phyloP scores from a whole-genome alignment of 202 grass and related monocot genomes.

The Elaeis oleifera region DNA sequence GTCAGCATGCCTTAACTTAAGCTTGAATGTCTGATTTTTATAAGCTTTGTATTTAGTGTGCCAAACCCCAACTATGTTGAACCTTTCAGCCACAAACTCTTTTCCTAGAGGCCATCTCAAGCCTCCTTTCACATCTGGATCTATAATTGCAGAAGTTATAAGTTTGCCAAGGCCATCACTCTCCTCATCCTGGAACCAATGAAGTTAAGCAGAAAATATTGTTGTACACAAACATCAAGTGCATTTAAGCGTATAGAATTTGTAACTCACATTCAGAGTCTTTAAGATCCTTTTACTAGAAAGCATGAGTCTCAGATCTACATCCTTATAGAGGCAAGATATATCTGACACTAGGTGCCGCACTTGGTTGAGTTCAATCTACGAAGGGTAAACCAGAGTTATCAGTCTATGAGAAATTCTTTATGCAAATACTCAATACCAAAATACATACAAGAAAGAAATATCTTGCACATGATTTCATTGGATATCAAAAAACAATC shows the following conservation, averaged over 20 bases:
- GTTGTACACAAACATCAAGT: background rate
- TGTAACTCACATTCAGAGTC: slow-evolving; percentile 45
- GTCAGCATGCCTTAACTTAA: slow-evolving; percentile 43
- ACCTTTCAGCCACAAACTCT: slow-evolving; percentile 39
- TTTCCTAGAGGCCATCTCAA: slow-evolving; percentile 56
- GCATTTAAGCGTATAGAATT: background rate
- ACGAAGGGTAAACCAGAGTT: background rate
- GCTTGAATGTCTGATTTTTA: slow-evolving; percentile 32
- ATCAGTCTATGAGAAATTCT: too few relatives aligned
- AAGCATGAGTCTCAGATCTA: slow-evolving; percentile 70
- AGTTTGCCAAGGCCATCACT: slow-evolving; percentile 38
- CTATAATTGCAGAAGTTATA: slow-evolving; percentile 48
- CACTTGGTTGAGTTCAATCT: slow-evolving; percentile 53
- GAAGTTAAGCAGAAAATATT: background rate
- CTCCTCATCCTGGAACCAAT: slow-evolving; percentile 43
- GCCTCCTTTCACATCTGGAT: slow-evolving; percentile 54
- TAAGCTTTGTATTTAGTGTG: slow-evolving; percentile 38
- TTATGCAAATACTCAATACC: too few relatives aligned
- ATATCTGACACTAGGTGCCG: slow-evolving; percentile 61
- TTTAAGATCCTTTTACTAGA: slow-evolving; percentile 40
- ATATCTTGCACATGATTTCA: too few relatives aligned
- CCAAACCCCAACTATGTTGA: slow-evolving; percentile 38
- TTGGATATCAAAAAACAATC: too few relatives aligned
- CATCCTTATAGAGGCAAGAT: slow-evolving; percentile 51
- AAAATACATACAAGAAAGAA: too few relatives aligned